These are phyloP conservation scores for Diaporthe sp. DNA, from an alignment of 2,329 filamentous ascomycete genomes.

Conservation along the genomic window DNA sequence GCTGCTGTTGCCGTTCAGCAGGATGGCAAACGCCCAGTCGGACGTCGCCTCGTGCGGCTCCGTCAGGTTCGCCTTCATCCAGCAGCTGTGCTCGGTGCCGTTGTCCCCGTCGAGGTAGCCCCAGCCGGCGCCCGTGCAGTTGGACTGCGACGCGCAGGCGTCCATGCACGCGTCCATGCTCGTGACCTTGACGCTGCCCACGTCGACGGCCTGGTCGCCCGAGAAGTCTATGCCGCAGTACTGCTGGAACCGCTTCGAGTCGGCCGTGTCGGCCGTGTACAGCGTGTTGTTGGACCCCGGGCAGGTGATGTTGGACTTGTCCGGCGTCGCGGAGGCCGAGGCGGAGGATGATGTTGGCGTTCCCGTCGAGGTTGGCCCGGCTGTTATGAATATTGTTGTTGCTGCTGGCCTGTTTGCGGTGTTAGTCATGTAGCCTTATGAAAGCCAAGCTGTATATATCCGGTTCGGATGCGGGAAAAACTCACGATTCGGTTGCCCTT, in stretches of 20 bases:
- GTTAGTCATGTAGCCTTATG: not conserved
- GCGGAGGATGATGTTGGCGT: slow-evolving; percentile 36
- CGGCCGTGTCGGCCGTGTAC: slow-evolving; percentile 41
- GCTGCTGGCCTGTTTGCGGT: slow-evolving; percentile 16
- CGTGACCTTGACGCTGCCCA: slow-evolving; percentile 51
- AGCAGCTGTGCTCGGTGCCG: slow-evolving; percentile 56
- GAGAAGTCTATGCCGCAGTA: slow-evolving; percentile 47
- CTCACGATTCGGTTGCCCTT: slow-evolving; percentile 24
- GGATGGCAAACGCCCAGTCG: slow-evolving; percentile 59
- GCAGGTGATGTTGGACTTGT: slow-evolving; percentile 41
- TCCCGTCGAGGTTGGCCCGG: slow-evolving; percentile 28
- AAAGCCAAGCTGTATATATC: not conserved
- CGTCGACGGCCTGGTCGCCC: slow-evolving; percentile 46
- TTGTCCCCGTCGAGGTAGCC: slow-evolving; percentile 56
- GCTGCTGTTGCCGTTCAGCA: slow-evolving; percentile 64
- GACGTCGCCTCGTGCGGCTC: slow-evolving; percentile 47
- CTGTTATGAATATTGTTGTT: slow-evolving; percentile 23
- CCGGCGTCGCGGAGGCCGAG: slow-evolving; percentile 32
- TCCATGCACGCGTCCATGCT: slow-evolving; percentile 59
- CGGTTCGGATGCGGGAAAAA: not conserved
- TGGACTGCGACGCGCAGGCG: slow-evolving; percentile 54
- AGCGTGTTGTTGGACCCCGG: slow-evolving; percentile 44
- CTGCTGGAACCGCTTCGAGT: slow-evolving; percentile 42
- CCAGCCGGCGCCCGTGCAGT: slow-evolving; percentile 60
- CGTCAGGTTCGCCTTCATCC: slow-evolving; percentile 56